Evolutionary conservation across 2,329 filamentous ascomycete genomes (phyloP).

Genomic region (Hymenoscyphus fraxineus): DNA sequence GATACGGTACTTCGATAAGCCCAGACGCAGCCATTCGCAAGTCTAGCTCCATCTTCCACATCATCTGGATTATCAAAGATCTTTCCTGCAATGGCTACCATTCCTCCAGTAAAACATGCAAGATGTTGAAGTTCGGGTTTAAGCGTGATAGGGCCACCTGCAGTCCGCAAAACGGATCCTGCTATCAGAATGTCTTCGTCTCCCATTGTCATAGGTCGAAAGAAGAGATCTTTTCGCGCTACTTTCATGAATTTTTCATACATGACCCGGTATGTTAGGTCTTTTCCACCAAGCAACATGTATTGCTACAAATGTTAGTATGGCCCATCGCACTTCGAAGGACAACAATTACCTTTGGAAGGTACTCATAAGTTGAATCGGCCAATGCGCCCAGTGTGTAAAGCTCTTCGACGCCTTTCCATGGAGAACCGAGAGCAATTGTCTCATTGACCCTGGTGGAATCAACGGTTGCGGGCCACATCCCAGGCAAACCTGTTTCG

Average conservation of each 20-base stretch:
- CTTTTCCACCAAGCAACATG: constrained; percentile 30
- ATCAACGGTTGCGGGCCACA: constrained; percentile 59
- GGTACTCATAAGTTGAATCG: constrained; percentile 62
- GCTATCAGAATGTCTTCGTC: constrained; percentile 45
- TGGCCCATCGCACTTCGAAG: constrained; percentile 43
- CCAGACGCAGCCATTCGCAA: constrained; percentile 63
- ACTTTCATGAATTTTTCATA: constrained; percentile 45
- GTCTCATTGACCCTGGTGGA: constrained; percentile 38
- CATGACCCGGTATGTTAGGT: constrained; percentile 34
- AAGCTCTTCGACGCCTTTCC: constrained; percentile 52
- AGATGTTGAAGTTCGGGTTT: constrained; percentile 55
- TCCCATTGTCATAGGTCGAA: constrained; percentile 41
- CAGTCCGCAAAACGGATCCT: constrained; percentile 41
- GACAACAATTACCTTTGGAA: constrained; percentile 60
- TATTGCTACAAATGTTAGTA: constrained; percentile 33
- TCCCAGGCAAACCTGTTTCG: constrained; percentile 54
- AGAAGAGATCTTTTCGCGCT: constrained; percentile 45
- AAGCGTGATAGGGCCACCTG: constrained; percentile 43
- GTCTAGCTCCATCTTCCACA: constrained; percentile 51
- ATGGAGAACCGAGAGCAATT: constrained; percentile 38
- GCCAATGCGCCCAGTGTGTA: constrained; percentile 55
- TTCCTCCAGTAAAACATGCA: constrained; percentile 68
- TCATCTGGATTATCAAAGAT: constrained; percentile 54
- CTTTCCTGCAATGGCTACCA: constrained; percentile 64
- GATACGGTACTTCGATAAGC: constrained; percentile 54